Base-by-base conservation (phyloP, 257 asterid genomes). In the Paraleonurus japonicus region DNA sequence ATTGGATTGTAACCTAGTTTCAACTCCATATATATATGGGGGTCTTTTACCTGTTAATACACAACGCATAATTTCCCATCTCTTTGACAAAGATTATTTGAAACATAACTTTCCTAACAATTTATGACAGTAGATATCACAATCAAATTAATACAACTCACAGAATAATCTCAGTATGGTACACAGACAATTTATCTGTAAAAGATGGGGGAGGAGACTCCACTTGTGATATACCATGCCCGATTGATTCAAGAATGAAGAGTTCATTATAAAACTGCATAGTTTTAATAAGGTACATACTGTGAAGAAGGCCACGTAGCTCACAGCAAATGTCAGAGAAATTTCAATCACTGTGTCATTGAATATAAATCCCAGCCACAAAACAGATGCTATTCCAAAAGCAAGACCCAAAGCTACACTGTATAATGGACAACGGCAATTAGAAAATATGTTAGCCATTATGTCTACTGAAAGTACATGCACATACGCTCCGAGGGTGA, bases 311-410 rank as follows among this genome's bases (percentile, higher is more conserved):
- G 99, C 95, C 59, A 89, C 74, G 80, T 94, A 94, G 96, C 99
- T 94, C 87, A 89, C 98, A 37, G 99, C 96, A 71, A 91, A 81
- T 62, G 99, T 94, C 79, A 94, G 76, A 0, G 92, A 81, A 72
- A 94, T 89, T 84, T 94, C 98, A 72, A 91, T 91, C 79, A 91
- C 95, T 4, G 99, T 94, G 81, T 94, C 99, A 76, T 94, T 94
- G 92, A 94, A 94, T 85, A 94, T 89, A 81, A 80, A 94, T 72
- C 99, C 90, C 83, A 94, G 90, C 99, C 99, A 91, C 75, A 94
- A 67, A 66, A 94, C 92, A 9, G 99, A 91, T 70, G 83, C 85
- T 70, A 91, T 73, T 79, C 98, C 99, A 74, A 89, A 94, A 79
- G 93, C 98, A 73, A 91, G 78, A 71, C 99, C 99, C 58, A 88